Evolutionary conservation across 2,329 filamentous ascomycete genomes (phyloP).

Genomic region (Phoma sp.): DNA sequence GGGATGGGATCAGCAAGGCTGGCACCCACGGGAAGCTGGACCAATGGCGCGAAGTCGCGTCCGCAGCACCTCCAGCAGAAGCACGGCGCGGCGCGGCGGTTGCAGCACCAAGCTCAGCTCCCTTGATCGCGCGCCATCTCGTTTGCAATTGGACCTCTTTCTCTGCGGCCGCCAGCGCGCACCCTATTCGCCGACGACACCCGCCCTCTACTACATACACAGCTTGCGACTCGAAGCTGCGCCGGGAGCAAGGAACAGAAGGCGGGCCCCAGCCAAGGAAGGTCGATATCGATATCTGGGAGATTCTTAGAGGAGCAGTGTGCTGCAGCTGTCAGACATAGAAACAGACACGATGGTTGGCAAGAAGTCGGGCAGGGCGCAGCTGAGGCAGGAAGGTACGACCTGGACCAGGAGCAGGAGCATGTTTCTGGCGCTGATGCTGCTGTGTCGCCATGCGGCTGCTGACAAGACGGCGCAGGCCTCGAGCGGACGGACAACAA

Average conservation of each 20-base stretch:
- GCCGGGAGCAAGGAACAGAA: neutral
- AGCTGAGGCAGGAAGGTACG: constrained; percentile 65
- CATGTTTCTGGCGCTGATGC: too few species aligned
- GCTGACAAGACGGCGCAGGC: constrained; percentile 59
- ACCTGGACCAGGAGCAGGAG: neutral
- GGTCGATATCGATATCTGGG: too few species aligned
- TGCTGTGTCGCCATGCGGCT: constrained; percentile 2
- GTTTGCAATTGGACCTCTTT: neutral
- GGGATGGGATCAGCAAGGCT: neutral
- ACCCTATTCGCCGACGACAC: neutral
- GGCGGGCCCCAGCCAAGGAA: neutral
- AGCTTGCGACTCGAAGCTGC: neutral
- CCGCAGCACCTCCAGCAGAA: constrained; percentile 14
- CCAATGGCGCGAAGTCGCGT: constrained; percentile 15
- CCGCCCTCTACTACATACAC: neutral
- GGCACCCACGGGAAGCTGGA: constrained; percentile 1
- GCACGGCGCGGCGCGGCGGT: neutral
- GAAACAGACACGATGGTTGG: constrained; percentile 60
- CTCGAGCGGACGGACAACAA: constrained; percentile 97
- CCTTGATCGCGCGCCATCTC: neutral
- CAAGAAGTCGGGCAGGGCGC: constrained; percentile 69
- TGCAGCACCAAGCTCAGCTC: neutral
- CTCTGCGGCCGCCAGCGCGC: neutral
- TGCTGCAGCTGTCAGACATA: neutral
- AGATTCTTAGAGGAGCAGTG: neutral